These are phyloP conservation scores for Helichrysum umbraculigerum DNA, from an alignment of 129 eudicot genomes.

Conservation along the genomic window DNA sequence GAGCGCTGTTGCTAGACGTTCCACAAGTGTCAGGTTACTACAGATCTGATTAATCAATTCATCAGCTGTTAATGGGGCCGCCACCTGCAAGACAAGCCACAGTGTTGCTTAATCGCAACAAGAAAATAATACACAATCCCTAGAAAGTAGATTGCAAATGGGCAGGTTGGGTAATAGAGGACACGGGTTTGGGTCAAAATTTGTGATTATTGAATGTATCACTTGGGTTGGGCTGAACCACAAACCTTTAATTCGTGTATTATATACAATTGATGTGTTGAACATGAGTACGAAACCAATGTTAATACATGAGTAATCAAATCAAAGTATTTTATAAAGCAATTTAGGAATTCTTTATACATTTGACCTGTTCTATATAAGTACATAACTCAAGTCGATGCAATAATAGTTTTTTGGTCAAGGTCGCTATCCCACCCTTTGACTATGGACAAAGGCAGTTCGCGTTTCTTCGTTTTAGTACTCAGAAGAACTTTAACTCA, in stretches of 20 bases:
- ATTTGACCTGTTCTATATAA: neutral
- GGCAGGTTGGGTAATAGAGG: neutral
- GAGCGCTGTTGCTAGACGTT: conserved; percentile 23
- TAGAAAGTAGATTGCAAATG: neutral
- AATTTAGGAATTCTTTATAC: neutral
- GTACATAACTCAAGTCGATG: no score
- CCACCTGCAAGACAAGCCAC: conserved; percentile 16
- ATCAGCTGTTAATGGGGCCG: conserved; percentile 15
- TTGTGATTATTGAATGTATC: neutral
- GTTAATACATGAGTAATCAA: neutral
- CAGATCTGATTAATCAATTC: conserved; percentile 30
- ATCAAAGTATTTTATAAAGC: neutral
- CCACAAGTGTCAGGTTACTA: conserved; percentile 24
- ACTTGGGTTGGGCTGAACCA: neutral
- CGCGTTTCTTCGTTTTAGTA: neutral
- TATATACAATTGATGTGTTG: neutral
- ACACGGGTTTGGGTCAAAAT: neutral
- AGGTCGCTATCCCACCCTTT: neutral
- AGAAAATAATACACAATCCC: neutral
- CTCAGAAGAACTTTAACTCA: neutral
- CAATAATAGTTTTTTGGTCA: neutral
- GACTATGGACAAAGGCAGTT: neutral
- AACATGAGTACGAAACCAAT: neutral
- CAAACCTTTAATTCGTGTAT: neutral
- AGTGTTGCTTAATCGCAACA: neutral